Base-by-base conservation (phyloP, 116 monocot species). In the Dioscorea cayenensis region DNA sequence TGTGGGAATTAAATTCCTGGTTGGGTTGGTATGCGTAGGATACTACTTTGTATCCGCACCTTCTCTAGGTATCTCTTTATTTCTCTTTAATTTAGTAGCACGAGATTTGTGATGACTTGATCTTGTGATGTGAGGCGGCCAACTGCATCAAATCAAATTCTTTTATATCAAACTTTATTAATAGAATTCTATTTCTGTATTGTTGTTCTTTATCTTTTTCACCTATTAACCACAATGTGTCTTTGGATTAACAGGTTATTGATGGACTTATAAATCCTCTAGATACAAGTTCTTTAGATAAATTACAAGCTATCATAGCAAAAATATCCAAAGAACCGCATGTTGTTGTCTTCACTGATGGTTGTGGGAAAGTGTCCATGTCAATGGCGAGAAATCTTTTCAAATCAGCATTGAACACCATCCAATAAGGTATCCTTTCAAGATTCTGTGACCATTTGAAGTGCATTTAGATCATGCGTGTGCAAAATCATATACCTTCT, bases 211-310 rank as follows among this genome's bases (percentile, higher is more conserved):
- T 19, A 59, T 21, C 21, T 59, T 20, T 6, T 59, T 21, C 59
- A 2, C 20, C 21, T 19, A 16, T 17, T 59, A 59, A 59, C 21
- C 6, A 6, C 43, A 43, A 43, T 43, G 43, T 9, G 6, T 43
- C 43, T 43, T 43, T 43, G 43, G 43, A 43, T 43, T 7, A 52
- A 48, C 75, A 91, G 95, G 89, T 95, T 60, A 17, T 95, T 79
- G 95, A 95, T 83, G 91, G 91, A 49, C 69, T 91, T 43, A 78
- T 76, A 55, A 60, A 64, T 71, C 80, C 79, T 65, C 19, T 73
- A 25, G 81, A 81, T 49, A 77, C 63, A 35, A 75, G 74, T 17
- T 78, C 74, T 29, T 62, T 72, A 20, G 87, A 85, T 59, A 79
- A 75, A 43, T 25, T 95, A 11, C 84, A 75, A 66, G 79, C 79